phyloP scores from a whole-genome alignment of 2,329 filamentous ascomycete genomes.

The Apiospora arundinis region DNA sequence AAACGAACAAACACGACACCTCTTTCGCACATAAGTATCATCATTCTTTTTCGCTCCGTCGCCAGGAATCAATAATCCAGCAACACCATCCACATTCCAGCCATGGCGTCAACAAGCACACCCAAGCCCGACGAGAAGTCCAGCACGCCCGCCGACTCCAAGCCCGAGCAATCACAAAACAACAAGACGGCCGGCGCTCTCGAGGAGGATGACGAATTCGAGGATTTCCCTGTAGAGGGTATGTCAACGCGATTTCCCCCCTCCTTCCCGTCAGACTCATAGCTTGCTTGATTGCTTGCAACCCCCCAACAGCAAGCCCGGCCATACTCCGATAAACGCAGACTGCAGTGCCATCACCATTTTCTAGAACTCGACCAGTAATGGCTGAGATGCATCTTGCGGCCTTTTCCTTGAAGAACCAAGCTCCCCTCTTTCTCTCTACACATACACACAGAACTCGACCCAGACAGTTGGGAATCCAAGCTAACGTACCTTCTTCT shows the following conservation, averaged over 20 bases:
- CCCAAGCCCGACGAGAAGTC: conserved; percentile 47
- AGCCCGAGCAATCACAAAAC: conserved; percentile 28
- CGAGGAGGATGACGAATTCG: conserved; percentile 98
- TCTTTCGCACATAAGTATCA: neutral
- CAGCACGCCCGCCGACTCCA: conserved; percentile 47
- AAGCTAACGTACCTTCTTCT: neutral
- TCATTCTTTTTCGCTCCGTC: neutral
- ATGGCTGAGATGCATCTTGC: neutral
- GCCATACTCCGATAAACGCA: neutral
- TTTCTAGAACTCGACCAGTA: neutral
- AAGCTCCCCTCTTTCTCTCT: too few species aligned
- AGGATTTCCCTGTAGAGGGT: conserved; percentile 98
- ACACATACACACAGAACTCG: neutral
- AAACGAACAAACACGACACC: too few species aligned
- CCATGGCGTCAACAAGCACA: conserved; percentile 41
- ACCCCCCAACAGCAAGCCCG: neutral
- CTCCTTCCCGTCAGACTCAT: neutral
- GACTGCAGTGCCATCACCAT: neutral
- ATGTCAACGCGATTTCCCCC: conserved; percentile 36
- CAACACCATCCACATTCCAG: neutral
- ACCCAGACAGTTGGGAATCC: neutral
- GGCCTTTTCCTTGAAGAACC: too few species aligned
- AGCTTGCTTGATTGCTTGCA: neutral
- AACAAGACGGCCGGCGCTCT: conserved; percentile 59
- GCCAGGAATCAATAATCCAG: neutral